Conservation (phyloP, 2,329 filamentous ascomycete genomes). For the Neofusicoccum sp. region DNA sequence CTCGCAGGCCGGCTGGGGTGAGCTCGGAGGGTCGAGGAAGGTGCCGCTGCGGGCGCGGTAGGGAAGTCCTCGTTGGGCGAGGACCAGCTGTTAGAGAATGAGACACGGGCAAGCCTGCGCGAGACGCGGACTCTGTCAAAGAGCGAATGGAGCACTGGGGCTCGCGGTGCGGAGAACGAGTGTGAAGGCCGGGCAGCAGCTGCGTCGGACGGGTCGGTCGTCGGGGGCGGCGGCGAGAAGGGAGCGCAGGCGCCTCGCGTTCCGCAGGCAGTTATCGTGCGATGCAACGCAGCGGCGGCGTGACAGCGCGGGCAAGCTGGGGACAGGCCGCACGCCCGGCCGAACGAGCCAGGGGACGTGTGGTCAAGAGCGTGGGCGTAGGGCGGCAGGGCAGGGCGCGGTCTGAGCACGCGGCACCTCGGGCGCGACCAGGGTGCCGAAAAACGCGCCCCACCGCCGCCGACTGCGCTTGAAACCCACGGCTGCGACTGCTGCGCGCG, state of each 20-base stretch:
- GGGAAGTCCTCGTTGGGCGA: conserved; percentile 3
- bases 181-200: background rate
- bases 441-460: background rate
- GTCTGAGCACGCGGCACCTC: conserved; percentile 9
- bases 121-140: conserved; percentile 21
- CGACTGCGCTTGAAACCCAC: background rate
- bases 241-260: conserved; percentile 2
- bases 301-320: conserved; percentile 11
- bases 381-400: background rate
- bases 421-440: conserved; percentile 8
- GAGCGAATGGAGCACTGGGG: conserved; percentile 2
- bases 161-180: conserved; percentile 13
- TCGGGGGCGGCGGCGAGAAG: conserved; percentile 7
- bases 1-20: background rate
- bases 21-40: conserved; percentile 5
- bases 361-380: background rate
- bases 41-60: background rate
- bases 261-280: conserved; percentile 9
- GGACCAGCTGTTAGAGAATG: conserved; percentile 17
- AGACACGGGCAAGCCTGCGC: conserved; percentile 21
- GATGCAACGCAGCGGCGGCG: background rate
- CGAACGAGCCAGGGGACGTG: conserved; percentile 8
- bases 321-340: conserved; percentile 12
- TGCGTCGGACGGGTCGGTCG: conserved; percentile 7
- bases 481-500: background rate